Conservation (phyloP, 345 rosid genomes). For the Cochlearia excelsa region DNA sequence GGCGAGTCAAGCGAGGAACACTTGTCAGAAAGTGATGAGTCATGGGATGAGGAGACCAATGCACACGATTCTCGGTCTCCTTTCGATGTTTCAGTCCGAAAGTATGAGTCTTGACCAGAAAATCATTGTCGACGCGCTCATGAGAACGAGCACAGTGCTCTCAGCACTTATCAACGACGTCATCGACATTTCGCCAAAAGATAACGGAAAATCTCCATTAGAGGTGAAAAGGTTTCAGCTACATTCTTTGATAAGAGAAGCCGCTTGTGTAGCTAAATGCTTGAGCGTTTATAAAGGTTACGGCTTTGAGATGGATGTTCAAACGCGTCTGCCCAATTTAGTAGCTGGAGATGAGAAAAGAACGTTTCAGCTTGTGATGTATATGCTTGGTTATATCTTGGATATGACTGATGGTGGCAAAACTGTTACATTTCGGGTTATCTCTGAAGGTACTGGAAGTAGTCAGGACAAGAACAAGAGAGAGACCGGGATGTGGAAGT, state of each 20-base stretch:
- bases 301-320: slow-evolving; percentile 62
- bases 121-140: slow-evolving; percentile 61
- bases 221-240: slow-evolving; percentile 66
- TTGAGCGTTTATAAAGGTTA: slow-evolving; percentile 67
- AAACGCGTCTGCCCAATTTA: slow-evolving; percentile 64
- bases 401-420: slow-evolving; percentile 56
- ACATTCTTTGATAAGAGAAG: slow-evolving; percentile 75
- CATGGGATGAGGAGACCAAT: slow-evolving; percentile 94
- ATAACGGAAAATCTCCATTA: slow-evolving; percentile 61
- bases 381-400: slow-evolving; percentile 80
- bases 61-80: slow-evolving; percentile 87
- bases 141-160: slow-evolving; percentile 67
- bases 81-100: slow-evolving; percentile 69
- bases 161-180: slow-evolving; percentile 75
- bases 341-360: slow-evolving; percentile 85
- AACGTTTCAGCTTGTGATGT: slow-evolving; percentile 87
- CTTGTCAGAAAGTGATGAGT: slow-evolving; percentile 96
- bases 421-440: slow-evolving; percentile 55
- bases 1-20: slow-evolving; percentile 89
- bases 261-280: slow-evolving; percentile 82
- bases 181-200: slow-evolving; percentile 71
- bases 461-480: slow-evolving; percentile 52
- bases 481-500: slow-evolving; percentile 49
- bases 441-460: slow-evolving; percentile 41
- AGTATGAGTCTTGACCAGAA: slow-evolving; percentile 59